Base-by-base conservation (phyloP, 441 rosid species). In the Raphanus hybrid region DNA sequence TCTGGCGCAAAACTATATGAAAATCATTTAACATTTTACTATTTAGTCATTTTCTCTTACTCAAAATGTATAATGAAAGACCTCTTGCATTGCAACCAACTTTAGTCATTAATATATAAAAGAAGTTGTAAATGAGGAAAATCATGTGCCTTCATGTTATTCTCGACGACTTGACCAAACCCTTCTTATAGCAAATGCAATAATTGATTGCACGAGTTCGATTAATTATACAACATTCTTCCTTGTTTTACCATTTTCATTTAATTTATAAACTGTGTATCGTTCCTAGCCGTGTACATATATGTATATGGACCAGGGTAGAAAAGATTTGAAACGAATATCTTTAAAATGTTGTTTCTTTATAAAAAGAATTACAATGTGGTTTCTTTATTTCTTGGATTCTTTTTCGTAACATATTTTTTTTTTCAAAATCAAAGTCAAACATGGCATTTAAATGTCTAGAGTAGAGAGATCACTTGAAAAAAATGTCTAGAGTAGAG, bases 31-130 rank as follows among this genome's bases (percentile, higher is more conserved):
- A 32, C 48, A 35, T 54, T 50, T 54, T 65, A 57, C 15, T 58
- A 35, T 37, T 63, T 64, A 57, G 12, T 58, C 70, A 65, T n/a
- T 48, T 62, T 34, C 55, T 34, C 16, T n/a, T 77, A 32, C 59
- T 43, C 63, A 71, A 59, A 65, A 29, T 64, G 48, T 76, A 69
- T 6, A 23, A 60, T 52, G 14, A 48, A 63, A 39, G 43, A 61
- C 70, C 48, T 54, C 58, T 76, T 67, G 48, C 61, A 27, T 16
- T 32, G 68, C 67, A 43, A 59, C 78, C 3, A 75, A 67, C 58
- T 75, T 69, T 8, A 37, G 39, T 39, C 63, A 39, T 69, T 70
- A 45, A 68, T 18, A 18, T 18, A 18, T 60, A 9, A n/a, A 32
- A 41, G 48, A 67, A 32, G 2, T 32, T 45, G 23, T 16, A 26